Conservation (phyloP, 2,329 filamentous ascomycete genomes). For the Madurella fahalii region DNA sequence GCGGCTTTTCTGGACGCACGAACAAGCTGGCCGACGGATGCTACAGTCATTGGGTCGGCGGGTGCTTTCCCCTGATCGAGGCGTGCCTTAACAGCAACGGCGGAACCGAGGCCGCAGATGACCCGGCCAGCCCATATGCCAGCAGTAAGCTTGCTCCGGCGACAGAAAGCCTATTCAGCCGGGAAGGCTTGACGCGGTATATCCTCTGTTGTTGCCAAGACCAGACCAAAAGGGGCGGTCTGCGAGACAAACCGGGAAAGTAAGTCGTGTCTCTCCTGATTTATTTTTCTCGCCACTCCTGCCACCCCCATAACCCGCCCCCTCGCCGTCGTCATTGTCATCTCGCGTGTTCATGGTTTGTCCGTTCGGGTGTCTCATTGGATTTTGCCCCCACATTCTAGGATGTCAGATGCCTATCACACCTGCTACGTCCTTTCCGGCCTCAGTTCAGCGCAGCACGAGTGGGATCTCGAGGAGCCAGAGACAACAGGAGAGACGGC, state of each 20-base stretch:
- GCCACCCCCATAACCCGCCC: slow-evolving; percentile 5
- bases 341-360: neutral
- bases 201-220: slow-evolving; percentile 87
- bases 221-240: slow-evolving; percentile 63
- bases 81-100: slow-evolving; percentile 52
- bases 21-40: slow-evolving; percentile 98
- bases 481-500: slow-evolving; percentile 33
- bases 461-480: slow-evolving; percentile 47
- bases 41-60: slow-evolving; percentile 97
- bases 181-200: slow-evolving; percentile 81
- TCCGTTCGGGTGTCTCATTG: slow-evolving; percentile 3
- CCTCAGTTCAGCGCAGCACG: slow-evolving; percentile 75
- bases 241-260: slow-evolving; percentile 92
- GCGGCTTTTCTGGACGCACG: slow-evolving; percentile 87
- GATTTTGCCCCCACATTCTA: slow-evolving; percentile 32
- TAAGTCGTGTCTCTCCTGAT: slow-evolving; percentile 42
- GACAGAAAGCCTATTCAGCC: slow-evolving; percentile 63
- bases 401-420: slow-evolving; percentile 82
- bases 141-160: slow-evolving; percentile 29
- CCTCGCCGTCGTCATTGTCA: slow-evolving; percentile 3
- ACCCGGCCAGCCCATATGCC: slow-evolving; percentile 16
- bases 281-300: slow-evolving; percentile 5
- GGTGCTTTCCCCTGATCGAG: slow-evolving; percentile 89
- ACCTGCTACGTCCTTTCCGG: slow-evolving; percentile 88
- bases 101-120: neutral